phyloP scores from a whole-genome alignment of 768 basidiomycete genomes.

The Lactifluus echinatus region DNA sequence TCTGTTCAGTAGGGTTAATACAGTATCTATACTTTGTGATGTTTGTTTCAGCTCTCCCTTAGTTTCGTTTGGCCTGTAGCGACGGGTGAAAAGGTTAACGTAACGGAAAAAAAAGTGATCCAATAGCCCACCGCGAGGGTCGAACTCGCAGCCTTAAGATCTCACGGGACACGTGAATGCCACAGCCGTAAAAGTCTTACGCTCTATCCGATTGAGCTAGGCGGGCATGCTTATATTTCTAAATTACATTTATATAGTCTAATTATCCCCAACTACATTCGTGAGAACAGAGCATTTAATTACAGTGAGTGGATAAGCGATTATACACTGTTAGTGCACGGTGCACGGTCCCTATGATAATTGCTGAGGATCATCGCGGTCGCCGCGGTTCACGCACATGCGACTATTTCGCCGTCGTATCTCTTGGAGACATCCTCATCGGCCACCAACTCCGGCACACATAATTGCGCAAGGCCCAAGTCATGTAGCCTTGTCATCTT shows the following conservation, averaged over 20 bases:
- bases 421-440: slow-evolving; percentile 3
- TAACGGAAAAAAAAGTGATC: not conserved
- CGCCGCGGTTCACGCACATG: not conserved
- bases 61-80: too few relatives aligned
- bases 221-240: slow-evolving; percentile 29
- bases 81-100: not conserved
- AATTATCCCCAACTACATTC: too few relatives aligned
- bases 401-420: not conserved
- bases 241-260: not conserved
- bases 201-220: slow-evolving; percentile 56
- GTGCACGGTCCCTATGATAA: not conserved
- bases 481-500: slow-evolving; percentile 72
- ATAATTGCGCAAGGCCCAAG: slow-evolving; percentile 60
- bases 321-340: not conserved
- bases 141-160: slow-evolving; percentile 59
- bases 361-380: not conserved
- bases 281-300: not conserved
- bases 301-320: not conserved
- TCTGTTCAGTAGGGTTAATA: too few relatives aligned
- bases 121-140: slow-evolving; percentile 52
- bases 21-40: too few relatives aligned
- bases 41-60: too few relatives aligned
- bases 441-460: slow-evolving; percentile 26
- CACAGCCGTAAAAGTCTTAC: slow-evolving; percentile 42
- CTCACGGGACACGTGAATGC: slow-evolving; percentile 12